Evolutionary conservation across 2,329 filamentous ascomycete genomes (phyloP).

Genomic region (Paracoccidioides brasiliensis): DNA sequence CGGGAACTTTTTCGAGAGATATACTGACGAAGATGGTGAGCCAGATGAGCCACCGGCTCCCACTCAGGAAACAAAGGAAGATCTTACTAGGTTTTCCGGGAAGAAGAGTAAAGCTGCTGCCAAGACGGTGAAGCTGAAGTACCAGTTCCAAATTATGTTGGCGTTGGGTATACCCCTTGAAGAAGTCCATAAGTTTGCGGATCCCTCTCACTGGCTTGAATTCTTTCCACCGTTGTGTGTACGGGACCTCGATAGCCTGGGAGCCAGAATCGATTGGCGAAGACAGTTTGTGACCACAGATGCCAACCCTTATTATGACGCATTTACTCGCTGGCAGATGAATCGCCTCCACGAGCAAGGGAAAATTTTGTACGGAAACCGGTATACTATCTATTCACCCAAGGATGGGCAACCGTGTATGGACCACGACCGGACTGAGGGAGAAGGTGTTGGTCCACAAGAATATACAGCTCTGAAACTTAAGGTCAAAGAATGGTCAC

Average conservation of each 20-base stretch:
- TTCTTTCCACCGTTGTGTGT: slow-evolving; percentile 73
- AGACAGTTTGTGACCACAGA: slow-evolving; percentile 89
- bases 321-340: slow-evolving; percentile 96
- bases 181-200: slow-evolving; percentile 87
- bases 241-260: slow-evolving; percentile 70
- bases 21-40: slow-evolving; percentile 49
- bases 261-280: slow-evolving; percentile 84
- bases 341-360: slow-evolving; percentile 74
- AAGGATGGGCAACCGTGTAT: slow-evolving; percentile 82
- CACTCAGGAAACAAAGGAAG: slow-evolving; percentile 55
- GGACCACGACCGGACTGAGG: slow-evolving; percentile 71
- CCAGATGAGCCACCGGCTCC: slow-evolving; percentile 45
- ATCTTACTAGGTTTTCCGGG: slow-evolving; percentile 79
- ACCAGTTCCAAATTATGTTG: slow-evolving; percentile 91
- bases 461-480: slow-evolving; percentile 91
- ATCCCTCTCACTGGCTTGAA: slow-evolving; percentile 82
- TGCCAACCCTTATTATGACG: slow-evolving; percentile 91
- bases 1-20: slow-evolving; percentile 71
- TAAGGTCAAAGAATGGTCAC: slow-evolving; percentile 78
- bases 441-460: slow-evolving; percentile 72
- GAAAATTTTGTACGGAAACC: slow-evolving; percentile 87
- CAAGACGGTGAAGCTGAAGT: slow-evolving; percentile 87
- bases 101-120: slow-evolving; percentile 87
- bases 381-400: slow-evolving; percentile 85
- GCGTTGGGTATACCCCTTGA: slow-evolving; percentile 74